phyloP scores from a whole-genome alignment of 2,329 filamentous ascomycete species.

The Cephalotrichum gorgonifer region DNA sequence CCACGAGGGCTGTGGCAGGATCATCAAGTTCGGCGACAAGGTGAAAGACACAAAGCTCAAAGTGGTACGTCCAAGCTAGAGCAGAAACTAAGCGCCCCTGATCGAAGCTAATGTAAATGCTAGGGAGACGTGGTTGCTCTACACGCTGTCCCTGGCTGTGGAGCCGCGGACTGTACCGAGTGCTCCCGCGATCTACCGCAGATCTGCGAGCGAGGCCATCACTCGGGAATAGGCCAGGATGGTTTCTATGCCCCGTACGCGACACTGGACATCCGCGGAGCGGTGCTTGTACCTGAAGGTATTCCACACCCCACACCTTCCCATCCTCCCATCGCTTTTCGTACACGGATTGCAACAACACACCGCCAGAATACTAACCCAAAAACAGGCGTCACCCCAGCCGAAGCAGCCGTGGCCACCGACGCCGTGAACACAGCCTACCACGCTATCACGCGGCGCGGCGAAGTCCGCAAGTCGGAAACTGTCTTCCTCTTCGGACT shows the following conservation, averaged over 20 bases:
- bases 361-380: neutral
- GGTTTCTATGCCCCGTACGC: conserved; percentile 31
- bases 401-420: conserved; percentile 25
- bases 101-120: conserved; percentile 10
- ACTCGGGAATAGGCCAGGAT: conserved; percentile 32
- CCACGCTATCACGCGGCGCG: conserved; percentile 24
- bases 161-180: conserved; percentile 19
- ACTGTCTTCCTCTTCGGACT: conserved; percentile 29
- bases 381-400: conserved; percentile 12
- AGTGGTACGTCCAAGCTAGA: conserved; percentile 6
- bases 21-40: conserved; percentile 12
- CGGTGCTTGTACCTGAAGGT: conserved; percentile 13
- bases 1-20: conserved; percentile 15
- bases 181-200: conserved; percentile 27
- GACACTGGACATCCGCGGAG: conserved; percentile 14
- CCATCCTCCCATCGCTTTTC: conserved; percentile 7
- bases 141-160: conserved; percentile 21
- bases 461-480: conserved; percentile 21
- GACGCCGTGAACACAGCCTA: conserved; percentile 29
- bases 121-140: conserved; percentile 20
- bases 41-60: conserved; percentile 9
- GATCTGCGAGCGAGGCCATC: conserved; percentile 23
- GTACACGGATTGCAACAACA: conserved; percentile 12
- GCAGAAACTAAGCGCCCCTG: conserved; percentile 14
- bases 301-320: neutral